Percentiles rank a stretch among this genome's conserved stretches.
Conservation (phyloP, 2,329 filamentous ascomycete species). For the Paecilomyces formosus region DNA sequence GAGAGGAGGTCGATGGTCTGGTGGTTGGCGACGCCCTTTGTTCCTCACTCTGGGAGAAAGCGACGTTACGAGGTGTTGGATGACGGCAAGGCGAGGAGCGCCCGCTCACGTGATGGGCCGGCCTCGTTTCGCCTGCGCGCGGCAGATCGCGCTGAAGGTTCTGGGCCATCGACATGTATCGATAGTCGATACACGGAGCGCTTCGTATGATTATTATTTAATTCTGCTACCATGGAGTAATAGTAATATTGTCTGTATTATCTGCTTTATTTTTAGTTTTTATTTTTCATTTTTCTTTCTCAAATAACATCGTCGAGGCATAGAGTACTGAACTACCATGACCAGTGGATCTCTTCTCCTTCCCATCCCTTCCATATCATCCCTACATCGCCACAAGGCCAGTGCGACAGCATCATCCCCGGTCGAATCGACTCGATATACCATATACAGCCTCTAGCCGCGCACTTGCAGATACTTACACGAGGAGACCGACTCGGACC, state of each 20-base stretch:
- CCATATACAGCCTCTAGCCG: background rate
- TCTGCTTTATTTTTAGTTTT: too few relatives aligned
- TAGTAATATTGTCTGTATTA: background rate
- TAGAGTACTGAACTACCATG: background rate
- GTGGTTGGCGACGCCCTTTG: conserved; percentile 4
- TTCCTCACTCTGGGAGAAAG: conserved; percentile 1
- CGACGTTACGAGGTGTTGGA: conserved; percentile 3
- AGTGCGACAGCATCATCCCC: too few relatives aligned
- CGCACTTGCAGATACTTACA: background rate
- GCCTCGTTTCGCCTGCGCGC: background rate
- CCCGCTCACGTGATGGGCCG: conserved; percentile 1
- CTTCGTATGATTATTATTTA: background rate
- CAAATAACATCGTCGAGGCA: too few relatives aligned
- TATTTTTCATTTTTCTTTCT: background rate
- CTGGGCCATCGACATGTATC: background rate
- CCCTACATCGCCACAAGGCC: background rate
- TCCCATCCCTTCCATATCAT: background rate
- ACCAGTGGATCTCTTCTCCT: background rate
- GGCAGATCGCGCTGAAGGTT: background rate
- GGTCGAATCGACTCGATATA: too few relatives aligned
- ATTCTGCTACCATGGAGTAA: background rate
- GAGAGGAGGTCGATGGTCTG: background rate
- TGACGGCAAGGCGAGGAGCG: conserved; percentile 3
- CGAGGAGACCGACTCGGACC: background rate
- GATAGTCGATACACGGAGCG: background rate